Evolutionary conservation across 2,329 filamentous ascomycete species (phyloP).

Genomic region (Albophoma yamanashiensis): DNA sequence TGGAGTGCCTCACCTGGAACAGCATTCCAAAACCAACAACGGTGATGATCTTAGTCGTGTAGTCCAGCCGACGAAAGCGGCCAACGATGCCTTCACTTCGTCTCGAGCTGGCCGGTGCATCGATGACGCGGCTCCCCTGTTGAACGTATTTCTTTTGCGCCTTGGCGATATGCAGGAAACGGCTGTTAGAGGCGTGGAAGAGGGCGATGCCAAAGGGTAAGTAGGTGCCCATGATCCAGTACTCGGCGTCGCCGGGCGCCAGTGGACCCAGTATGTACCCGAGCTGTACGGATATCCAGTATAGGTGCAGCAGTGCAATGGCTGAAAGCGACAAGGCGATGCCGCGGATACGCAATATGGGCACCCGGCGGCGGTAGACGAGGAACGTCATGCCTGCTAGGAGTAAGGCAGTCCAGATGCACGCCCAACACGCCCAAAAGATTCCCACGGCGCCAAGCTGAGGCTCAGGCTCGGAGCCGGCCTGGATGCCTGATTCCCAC

Average conservation of each 20-base stretch:
- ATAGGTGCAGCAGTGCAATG: constrained; percentile 27
- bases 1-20: constrained; percentile 33
- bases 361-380: constrained; percentile 21
- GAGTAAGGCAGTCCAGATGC: constrained; percentile 23
- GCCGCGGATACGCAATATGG: constrained; percentile 27
- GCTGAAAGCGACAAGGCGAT: constrained; percentile 27
- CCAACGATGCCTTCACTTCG: constrained; percentile 12
- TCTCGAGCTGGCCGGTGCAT: constrained; percentile 5
- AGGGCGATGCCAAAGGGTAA: constrained; percentile 54
- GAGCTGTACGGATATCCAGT: constrained; percentile 28
- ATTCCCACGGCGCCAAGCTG: constrained; percentile 19
- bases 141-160: constrained; percentile 28
- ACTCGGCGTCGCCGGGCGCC: constrained; percentile 40
- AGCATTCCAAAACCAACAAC: constrained; percentile 43
- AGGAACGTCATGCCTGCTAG: constrained; percentile 27
- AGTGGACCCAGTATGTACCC: constrained; percentile 23
- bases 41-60: constrained; percentile 33
- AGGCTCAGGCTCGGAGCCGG: constrained; percentile 7
- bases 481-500: constrained; percentile 13
- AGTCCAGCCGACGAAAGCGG: constrained; percentile 23
- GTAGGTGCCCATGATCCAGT: constrained; percentile 55
- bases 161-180: constrained; percentile 46
- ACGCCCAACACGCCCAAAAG: constrained; percentile 21
- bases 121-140: not conserved
- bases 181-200: constrained; percentile 52